Evolutionary conservation across 1,284 basidiomycete genomes (phyloP).

Genomic region (Ganoderma sinense): DNA sequence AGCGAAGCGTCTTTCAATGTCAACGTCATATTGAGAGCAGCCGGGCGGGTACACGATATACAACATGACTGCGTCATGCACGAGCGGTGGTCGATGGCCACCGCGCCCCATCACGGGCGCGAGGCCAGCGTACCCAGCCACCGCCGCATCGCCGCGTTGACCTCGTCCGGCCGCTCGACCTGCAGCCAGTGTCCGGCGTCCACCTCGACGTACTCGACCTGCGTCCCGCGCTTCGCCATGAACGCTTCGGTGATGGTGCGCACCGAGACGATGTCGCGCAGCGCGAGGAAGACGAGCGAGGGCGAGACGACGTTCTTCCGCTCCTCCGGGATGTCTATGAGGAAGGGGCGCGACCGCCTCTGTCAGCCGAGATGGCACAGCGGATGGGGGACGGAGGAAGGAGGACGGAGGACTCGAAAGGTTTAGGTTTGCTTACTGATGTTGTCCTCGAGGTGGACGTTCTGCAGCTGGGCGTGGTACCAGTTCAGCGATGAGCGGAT

Average conservation of each 20-base stretch:
- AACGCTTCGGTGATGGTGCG: not conserved
- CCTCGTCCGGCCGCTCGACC: not conserved
- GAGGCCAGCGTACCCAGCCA: not conserved
- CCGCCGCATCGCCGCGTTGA: not conserved
- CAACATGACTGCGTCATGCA: too few relatives aligned
- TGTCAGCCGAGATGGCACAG: not conserved
- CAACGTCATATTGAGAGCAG: not conserved
- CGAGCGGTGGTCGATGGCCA: too few relatives aligned
- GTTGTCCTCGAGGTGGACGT: slow-evolving; percentile 1
- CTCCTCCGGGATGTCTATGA: slow-evolving; percentile 1
- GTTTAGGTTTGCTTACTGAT: too few relatives aligned
- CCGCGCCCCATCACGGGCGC: not conserved
- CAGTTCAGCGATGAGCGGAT: slow-evolving; percentile 11
- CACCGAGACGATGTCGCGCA: not conserved
- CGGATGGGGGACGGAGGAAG: too few relatives aligned
- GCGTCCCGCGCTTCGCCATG: slow-evolving; percentile 1
- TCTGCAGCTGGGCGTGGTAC: slow-evolving; percentile 9
- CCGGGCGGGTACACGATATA: too few relatives aligned
- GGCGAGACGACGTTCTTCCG: not conserved
- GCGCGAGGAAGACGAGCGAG: slow-evolving; percentile 3
- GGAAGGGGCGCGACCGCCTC: not conserved
- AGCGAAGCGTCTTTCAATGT: not conserved
- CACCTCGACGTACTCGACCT: slow-evolving; percentile 7
- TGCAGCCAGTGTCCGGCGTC: slow-evolving; percentile 6
- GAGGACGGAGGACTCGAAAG: too few relatives aligned